A percentile compares a stretch with the other conserved stretches of the same genome.
Conservation (phyloP, 2,329 filamentous ascomycete species). For the Verticillium dahliae region DNA sequence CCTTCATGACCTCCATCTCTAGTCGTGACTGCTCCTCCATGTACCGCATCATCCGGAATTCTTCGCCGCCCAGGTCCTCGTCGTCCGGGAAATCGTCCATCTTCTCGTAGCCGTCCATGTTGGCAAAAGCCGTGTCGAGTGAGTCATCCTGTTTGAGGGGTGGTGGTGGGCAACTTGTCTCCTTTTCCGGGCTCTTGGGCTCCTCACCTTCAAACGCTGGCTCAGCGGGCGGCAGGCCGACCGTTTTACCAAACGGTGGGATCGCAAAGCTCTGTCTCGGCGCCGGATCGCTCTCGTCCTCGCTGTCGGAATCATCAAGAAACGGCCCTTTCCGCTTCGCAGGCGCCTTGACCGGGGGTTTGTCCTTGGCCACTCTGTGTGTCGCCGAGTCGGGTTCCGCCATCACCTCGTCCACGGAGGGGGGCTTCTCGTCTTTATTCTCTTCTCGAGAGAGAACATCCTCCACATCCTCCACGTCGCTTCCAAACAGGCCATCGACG, state of each 20-base stretch:
- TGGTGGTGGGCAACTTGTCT: slow-evolving; percentile 9
- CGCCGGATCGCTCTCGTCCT: slow-evolving; percentile 24
- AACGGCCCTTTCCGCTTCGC: slow-evolving; percentile 51
- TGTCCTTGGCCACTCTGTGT: not conserved
- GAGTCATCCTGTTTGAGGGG: slow-evolving; percentile 23
- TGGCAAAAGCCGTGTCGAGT: slow-evolving; percentile 23
- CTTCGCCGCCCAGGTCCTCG: slow-evolving; percentile 51
- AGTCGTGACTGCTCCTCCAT: slow-evolving; percentile 70
- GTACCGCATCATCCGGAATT: slow-evolving; percentile 59
- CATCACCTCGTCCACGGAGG: not conserved
- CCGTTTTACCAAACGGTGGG: not conserved
- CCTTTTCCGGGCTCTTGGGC: slow-evolving; percentile 2
- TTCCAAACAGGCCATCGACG: not conserved
- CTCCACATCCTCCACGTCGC: not conserved
- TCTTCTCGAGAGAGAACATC: not conserved
- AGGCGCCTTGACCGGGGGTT: slow-evolving; percentile 9
- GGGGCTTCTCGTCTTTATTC: not conserved
- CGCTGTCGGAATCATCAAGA: slow-evolving; percentile 61
- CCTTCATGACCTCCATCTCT: slow-evolving; percentile 36
- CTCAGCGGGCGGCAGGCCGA: not conserved
- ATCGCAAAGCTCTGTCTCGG: not conserved
- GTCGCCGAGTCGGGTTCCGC: not conserved
- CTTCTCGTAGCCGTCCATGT: slow-evolving; percentile 26
- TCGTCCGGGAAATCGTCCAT: slow-evolving; percentile 52
- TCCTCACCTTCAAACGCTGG: not conserved